Conservation (phyloP, 192 early-diverging fungal species). For the Radiomyces spectabilis region DNA sequence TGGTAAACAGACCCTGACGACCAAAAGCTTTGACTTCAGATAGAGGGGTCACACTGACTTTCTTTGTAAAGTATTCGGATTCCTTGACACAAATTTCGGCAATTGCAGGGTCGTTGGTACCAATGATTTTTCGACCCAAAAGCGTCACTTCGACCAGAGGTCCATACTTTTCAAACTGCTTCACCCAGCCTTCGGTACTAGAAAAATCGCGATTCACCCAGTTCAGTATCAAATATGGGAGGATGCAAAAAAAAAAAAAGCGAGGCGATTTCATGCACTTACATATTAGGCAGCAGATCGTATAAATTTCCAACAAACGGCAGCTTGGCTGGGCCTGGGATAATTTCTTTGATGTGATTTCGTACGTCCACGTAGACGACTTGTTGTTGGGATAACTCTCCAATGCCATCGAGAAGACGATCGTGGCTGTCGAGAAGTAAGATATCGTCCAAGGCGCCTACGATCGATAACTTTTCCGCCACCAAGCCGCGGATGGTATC, state of each 20-base stretch:
- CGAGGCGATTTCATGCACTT: not conserved
- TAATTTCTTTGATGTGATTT: conserved; percentile 7
- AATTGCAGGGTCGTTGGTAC: conserved; percentile 35
- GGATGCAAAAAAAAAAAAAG: not conserved
- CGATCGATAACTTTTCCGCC: conserved; percentile 14
- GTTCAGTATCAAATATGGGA: not conserved
- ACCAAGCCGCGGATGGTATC: conserved; percentile 15
- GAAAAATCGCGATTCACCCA: not conserved
- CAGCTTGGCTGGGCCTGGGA: conserved; percentile 20
- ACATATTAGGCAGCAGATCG: conserved; percentile 24
- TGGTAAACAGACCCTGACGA: conserved; percentile 46
- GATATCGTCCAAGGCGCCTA: not conserved
- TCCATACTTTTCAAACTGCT: conserved; percentile 31
- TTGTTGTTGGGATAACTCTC: conserved; percentile 12
- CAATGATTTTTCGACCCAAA: conserved; percentile 2
- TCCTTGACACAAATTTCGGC: conserved; percentile 37
- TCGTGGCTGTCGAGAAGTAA: conserved; percentile 2
- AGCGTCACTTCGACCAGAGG: conserved; percentile 26
- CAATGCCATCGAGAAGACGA: conserved; percentile 1
- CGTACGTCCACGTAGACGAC: conserved; percentile 11
- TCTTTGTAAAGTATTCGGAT: conserved; percentile 46
- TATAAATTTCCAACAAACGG: conserved; percentile 25
- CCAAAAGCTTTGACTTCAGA: conserved; percentile 33
- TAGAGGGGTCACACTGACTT: conserved; percentile 16
- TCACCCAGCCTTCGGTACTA: conserved; percentile 7